Percentiles rank a stretch among this genome's conserved stretches.
These are phyloP conservation scores for Drechmeria coniospora DNA, from an alignment of 2,329 filamentous ascomycete species.

Conservation along the genomic window DNA sequence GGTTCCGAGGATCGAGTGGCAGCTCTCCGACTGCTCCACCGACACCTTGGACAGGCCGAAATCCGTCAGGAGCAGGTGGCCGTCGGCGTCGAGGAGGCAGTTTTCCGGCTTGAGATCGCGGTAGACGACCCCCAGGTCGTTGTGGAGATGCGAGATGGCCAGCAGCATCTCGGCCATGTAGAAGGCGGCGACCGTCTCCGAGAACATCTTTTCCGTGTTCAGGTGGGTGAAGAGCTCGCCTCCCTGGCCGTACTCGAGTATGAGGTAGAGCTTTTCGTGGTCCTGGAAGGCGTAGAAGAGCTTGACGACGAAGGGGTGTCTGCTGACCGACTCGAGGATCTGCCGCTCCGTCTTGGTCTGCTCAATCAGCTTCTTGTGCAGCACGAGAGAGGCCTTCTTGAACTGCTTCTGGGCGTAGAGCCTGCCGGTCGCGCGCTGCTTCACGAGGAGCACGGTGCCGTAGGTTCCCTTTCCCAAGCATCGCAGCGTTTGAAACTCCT, in stretches of 20 bases:
- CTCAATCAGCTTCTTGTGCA: slow-evolving; percentile 90
- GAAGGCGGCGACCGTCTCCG: slow-evolving; percentile 76
- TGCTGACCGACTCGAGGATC: slow-evolving; percentile 89
- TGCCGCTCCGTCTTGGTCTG: slow-evolving; percentile 94
- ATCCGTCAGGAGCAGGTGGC: slow-evolving; percentile 87
- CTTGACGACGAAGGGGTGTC: slow-evolving; percentile 95
- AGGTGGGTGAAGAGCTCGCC: slow-evolving; percentile 96
- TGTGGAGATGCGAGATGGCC: slow-evolving; percentile 83
- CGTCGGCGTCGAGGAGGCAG: slow-evolving; percentile 79
- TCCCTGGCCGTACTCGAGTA: slow-evolving; percentile 92
- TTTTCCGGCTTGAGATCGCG: slow-evolving; percentile 97
- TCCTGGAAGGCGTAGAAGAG: slow-evolving; percentile 98
- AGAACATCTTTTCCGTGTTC: slow-evolving; percentile 86
- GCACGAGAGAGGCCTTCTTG: slow-evolving; percentile 86
- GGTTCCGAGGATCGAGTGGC: slow-evolving; percentile 85
- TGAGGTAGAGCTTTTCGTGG: slow-evolving; percentile 91
- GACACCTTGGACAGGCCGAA: slow-evolving; percentile 95
- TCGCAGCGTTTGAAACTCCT: slow-evolving; percentile 78
- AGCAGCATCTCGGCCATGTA: slow-evolving; percentile 99
- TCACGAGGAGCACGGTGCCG: slow-evolving; percentile 86
- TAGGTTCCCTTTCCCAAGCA: slow-evolving; percentile 95
- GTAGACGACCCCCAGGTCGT: slow-evolving; percentile 85
- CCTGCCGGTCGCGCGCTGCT: slow-evolving; percentile 72
- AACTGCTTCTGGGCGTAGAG: slow-evolving; percentile 98
- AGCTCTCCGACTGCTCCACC: slow-evolving; percentile 47